phyloP scores from a whole-genome alignment of 2,329 filamentous ascomycete species.

The Exophiala bonariae region DNA sequence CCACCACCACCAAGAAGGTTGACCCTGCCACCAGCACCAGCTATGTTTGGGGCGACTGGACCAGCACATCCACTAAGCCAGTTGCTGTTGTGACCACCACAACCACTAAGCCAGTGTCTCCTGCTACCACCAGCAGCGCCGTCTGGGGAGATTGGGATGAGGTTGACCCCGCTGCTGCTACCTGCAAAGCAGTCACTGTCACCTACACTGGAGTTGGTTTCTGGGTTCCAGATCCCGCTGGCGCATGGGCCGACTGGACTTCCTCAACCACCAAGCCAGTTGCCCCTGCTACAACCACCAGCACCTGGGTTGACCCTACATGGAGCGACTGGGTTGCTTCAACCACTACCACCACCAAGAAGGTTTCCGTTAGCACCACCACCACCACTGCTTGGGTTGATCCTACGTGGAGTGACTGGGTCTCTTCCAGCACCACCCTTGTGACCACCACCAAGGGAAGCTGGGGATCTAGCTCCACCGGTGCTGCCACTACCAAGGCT shows the following conservation, averaged over 20 bases:
- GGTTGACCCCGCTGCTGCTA: not conserved
- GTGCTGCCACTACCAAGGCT: constrained; percentile 13
- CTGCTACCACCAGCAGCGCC: not conserved
- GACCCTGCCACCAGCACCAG: not conserved
- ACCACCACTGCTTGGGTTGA: constrained; percentile 5
- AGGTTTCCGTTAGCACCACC: constrained; percentile 3
- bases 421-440: not conserved
- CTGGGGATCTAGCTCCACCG: too few relatives aligned
- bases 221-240: constrained; percentile 12
- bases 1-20: not conserved
- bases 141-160: constrained; percentile 1
- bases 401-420: constrained; percentile 7
- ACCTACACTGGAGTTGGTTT: constrained; percentile 8
- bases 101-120: not conserved
- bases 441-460: not conserved
- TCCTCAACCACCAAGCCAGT: not conserved
- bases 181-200: constrained; percentile 20
- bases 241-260: constrained; percentile 12
- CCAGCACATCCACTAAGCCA: not conserved
- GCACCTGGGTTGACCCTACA: constrained; percentile 2
- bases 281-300: constrained; percentile 1
- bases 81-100: not conserved
- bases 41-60: not conserved
- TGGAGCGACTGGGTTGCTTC: constrained; percentile 7
- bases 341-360: constrained; percentile 9